phyloP scores from a whole-genome alignment of 1,284 basidiomycete genomes.

The Lentinus polychrous region DNA sequence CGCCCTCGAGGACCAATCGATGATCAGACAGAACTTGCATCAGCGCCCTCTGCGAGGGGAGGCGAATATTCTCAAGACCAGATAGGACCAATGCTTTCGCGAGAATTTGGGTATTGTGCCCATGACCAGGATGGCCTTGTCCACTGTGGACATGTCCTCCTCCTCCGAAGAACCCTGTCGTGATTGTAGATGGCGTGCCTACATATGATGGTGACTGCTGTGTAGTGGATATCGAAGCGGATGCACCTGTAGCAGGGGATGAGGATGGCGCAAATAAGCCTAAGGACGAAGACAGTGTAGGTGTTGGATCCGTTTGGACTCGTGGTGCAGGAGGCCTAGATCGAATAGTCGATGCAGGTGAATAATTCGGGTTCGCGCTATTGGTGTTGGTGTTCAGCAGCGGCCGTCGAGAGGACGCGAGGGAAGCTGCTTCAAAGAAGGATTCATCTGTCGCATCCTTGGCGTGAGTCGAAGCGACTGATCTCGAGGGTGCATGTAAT shows the following conservation, averaged over 20 bases:
- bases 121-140: background rate
- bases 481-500: constrained; percentile 5
- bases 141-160: background rate
- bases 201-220: background rate
- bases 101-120: constrained; percentile 24
- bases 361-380: background rate
- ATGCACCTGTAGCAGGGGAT: constrained; percentile 6
- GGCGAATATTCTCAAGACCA: constrained; percentile 54
- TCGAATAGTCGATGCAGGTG: constrained; percentile 20
- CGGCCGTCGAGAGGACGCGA: constrained; percentile 22
- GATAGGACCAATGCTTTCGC: constrained; percentile 64
- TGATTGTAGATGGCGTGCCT: background rate
- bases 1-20: constrained; percentile 36
- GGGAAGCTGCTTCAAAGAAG: constrained; percentile 19
- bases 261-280: too few species aligned
- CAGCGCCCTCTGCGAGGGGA: constrained; percentile 53
- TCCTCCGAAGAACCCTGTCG: background rate
- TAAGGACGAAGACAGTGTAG: constrained; percentile 9
- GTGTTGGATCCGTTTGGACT: constrained; percentile 20
- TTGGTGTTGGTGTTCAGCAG: constrained; percentile 7
- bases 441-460: constrained; percentile 16
- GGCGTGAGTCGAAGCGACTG: constrained; percentile 7
- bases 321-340: constrained; percentile 17
- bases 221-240: constrained; percentile 1
- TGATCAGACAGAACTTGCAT: constrained; percentile 46